Percentiles rank a stretch among this genome's conserved stretches.
Evolutionary conservation across 805 yeast genomes (phyloP).

Genomic region (Teunomyces funiuensis): DNA sequence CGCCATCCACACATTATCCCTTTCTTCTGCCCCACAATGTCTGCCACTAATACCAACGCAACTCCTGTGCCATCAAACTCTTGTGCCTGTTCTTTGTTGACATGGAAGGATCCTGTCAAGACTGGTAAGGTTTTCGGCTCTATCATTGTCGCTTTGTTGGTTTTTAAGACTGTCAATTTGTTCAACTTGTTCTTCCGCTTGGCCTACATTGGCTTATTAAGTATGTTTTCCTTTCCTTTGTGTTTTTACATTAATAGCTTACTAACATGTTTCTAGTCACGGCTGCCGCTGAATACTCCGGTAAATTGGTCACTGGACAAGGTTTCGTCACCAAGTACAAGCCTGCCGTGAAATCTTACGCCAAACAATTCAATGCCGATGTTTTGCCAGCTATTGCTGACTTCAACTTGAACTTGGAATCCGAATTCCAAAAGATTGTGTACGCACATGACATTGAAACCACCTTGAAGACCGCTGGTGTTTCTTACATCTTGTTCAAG

Average conservation of each 20-base stretch:
- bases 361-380: constrained; percentile 36
- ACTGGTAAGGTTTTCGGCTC: constrained; percentile 78
- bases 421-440: constrained; percentile 52
- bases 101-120: constrained; percentile 74
- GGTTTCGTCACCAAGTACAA: constrained; percentile 79
- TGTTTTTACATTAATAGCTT: constrained; percentile 4
- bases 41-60: background rate
- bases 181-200: constrained; percentile 60
- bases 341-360: constrained; percentile 48
- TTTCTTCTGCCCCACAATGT: background rate
- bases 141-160: constrained; percentile 51
- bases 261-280: constrained; percentile 43
- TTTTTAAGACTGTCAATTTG: constrained; percentile 64
- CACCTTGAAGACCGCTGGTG: constrained; percentile 71
- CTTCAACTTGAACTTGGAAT: constrained; percentile 52
- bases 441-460: constrained; percentile 70
- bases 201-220: constrained; percentile 54
- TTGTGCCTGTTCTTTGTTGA: constrained; percentile 43
- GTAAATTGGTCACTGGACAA: constrained; percentile 70
- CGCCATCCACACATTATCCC: constrained; percentile 2
- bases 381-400: constrained; percentile 44
- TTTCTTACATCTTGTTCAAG: constrained; percentile 63
- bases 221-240: constrained; percentile 22
- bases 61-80: constrained; percentile 7
- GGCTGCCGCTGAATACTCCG: constrained; percentile 74